phyloP scores from a whole-genome alignment of 148 eudicot genomes.

The Camellia granthamiana region DNA sequence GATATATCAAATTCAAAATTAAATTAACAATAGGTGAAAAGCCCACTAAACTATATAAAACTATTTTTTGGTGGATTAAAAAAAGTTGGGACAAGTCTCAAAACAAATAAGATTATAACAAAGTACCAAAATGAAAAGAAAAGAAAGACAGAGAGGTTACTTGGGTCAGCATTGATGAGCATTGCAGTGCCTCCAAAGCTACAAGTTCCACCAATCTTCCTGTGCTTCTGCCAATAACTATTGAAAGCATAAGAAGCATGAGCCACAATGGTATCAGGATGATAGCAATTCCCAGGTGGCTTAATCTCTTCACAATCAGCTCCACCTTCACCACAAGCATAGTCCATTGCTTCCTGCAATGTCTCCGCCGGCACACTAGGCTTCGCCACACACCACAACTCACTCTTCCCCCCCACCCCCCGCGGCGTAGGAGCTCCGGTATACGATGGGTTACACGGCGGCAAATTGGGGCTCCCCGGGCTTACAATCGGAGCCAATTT shows the following conservation, averaged over 20 bases:
- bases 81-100: no score
- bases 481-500: slow-evolving; percentile 39
- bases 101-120: no score
- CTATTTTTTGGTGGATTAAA: no score
- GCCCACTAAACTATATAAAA: no score
- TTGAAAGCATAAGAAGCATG: slow-evolving; percentile 97
- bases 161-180: slow-evolving; percentile 87
- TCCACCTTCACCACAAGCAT: slow-evolving; percentile 84
- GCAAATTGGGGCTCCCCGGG: slow-evolving; percentile 24
- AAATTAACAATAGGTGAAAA: no score
- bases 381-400: slow-evolving; percentile 93
- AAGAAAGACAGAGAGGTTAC: slow-evolving; percentile 31
- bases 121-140: background rate
- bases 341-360: slow-evolving; percentile 77
- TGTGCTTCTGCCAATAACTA: slow-evolving; percentile 90
- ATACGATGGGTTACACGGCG: slow-evolving; percentile 33
- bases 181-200: slow-evolving; percentile 89
- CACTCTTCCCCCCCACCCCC: slow-evolving; percentile 14
- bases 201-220: slow-evolving; percentile 72
- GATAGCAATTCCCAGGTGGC: slow-evolving; percentile 61
- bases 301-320: slow-evolving; percentile 74
- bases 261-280: slow-evolving; percentile 66
- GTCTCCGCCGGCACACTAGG: slow-evolving; percentile 90
- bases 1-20: no score
- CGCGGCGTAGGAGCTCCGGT: slow-evolving; percentile 21